Evolutionary conservation across 768 basidiomycete genomes (phyloP), one percentile per base, ranked within the genome.

Genomic region (Leucocoprinus sp.): DNA sequence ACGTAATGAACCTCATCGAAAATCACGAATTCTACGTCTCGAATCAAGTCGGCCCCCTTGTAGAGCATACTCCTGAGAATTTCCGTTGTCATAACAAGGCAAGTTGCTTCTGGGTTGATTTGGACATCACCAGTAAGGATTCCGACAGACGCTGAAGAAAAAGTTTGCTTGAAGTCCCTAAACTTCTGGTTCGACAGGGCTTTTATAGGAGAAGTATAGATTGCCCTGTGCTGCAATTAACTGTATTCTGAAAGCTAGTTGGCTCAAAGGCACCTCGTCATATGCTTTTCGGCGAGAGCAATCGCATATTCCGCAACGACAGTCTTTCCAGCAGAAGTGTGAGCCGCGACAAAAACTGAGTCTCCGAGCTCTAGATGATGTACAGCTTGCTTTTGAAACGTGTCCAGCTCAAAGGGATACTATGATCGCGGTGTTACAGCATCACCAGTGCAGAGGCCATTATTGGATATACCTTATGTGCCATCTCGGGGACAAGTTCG

Each of bases 1-100:
- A 99, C 93, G 63, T 99, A 99, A 65, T 99, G 96, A 23, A 99
- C 96, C 60, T 99, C 96, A 59, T 99, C 96, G 58, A 99, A 99
- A 50, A 99, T 96, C 18, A 99, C 96, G 60, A 97, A 99, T 60
- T 99, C 96, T 40, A 99, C 95, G 61, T 99, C 96, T 26, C 96
- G 80, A 55, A 99, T 99, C 17, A 99, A 71, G 67, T 99, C 96
- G 8, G 96, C 96, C 2, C 96, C 96, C 62, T 98, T 95, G 67
- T 97, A 97, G 17, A 99, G 75, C 96, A 99, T 99, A 56, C 89
- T 92, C 55, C 96, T 78, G 52, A 99, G 64, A 59, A 99, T 99
- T 63, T 99, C 96, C 18, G 96, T 99, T 8, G 92, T 93, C 86
- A 98, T 97, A 43, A 99, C 87, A 40, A 99, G 70, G 63, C 96